Evolutionary conservation across 345 rosid species (phyloP).

Genomic region (Noccaea bulbosa): DNA sequence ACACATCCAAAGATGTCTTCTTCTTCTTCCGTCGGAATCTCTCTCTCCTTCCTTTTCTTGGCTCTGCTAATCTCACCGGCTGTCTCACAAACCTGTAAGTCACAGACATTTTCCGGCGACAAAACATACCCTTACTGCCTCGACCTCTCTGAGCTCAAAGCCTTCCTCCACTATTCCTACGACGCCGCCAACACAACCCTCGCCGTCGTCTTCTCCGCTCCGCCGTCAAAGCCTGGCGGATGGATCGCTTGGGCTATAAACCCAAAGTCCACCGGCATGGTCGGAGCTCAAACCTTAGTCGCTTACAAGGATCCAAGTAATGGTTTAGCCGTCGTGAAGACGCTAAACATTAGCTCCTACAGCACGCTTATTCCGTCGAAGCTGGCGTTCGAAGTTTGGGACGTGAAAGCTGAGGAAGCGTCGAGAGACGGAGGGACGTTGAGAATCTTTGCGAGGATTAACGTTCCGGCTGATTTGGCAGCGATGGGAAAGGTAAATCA

Average conservation of each 20-base stretch:
- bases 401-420: slow-evolving; percentile 54
- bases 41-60: slow-evolving; percentile 28
- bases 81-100: slow-evolving; percentile 60
- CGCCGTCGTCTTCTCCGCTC: slow-evolving; percentile 67
- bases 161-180: slow-evolving; percentile 78
- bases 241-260: slow-evolving; percentile 89
- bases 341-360: slow-evolving; percentile 52
- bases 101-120: slow-evolving; percentile 55
- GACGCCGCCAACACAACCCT: slow-evolving; percentile 64
- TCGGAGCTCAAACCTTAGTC: slow-evolving; percentile 64
- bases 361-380: slow-evolving; percentile 33
- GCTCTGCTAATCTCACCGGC: slow-evolving; percentile 48
- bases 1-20: slow-evolving; percentile 29
- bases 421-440: slow-evolving; percentile 40
- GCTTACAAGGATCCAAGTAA: slow-evolving; percentile 50
- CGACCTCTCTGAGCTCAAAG: slow-evolving; percentile 66
- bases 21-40: slow-evolving; percentile 29
- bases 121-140: slow-evolving; percentile 60
- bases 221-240: slow-evolving; percentile 53
- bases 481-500: slow-evolving; percentile 61
- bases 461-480: slow-evolving; percentile 61
- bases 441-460: slow-evolving; percentile 62
- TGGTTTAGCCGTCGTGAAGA: slow-evolving; percentile 50
- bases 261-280: slow-evolving; percentile 68
- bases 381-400: slow-evolving; percentile 73